Base-by-base conservation (phyloP, 2,329 filamentous ascomycete genomes). In the Ascochyta pisi region DNA sequence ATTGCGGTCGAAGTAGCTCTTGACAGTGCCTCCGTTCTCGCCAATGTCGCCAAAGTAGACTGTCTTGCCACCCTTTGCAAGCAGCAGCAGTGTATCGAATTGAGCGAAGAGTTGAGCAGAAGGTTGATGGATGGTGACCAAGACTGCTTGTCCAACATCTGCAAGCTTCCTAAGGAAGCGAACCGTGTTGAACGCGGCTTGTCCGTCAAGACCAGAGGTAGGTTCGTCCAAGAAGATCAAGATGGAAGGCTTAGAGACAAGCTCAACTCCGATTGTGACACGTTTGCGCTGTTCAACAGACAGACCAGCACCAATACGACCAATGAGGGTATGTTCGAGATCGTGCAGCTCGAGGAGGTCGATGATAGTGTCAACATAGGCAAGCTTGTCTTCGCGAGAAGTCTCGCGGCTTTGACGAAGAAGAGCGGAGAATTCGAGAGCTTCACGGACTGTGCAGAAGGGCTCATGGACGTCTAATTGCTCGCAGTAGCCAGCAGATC, bases 61-160 rank as follows among this genome's bases (percentile, higher is more conserved):
- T 19, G 88, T 89, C 45, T 87, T 83, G 8, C 91, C 91, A 44
- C 91, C 91, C 38, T 83, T 83, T 71, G 92, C 85, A 2, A 95
- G 81, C 3, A 95, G 80, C 2, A 95, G 79, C 1, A 96, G 81
- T 5, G 90, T 84, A 70, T 95, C 91, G 62, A 95, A 96, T 73
- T 91, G 87, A 70, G 92, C 89, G 63, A 96, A 94, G 0, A 95
- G 81, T 0, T 89, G 86, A 19, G 90, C 89, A 54, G 90, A 92
- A 1, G 91, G 91, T 70, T 95, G 91, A 70, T 95, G 91, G 58
- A 95, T 95, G 0, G 91, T 95, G 77, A 90, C 92, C 2, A 95
- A 82, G 59, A 95, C 89, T 8, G 91, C 91, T 71, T 95, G 91
- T 2, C 91, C 91, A 2, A 88, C 87, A 16, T 82, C 79, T 33